Conservation (phyloP, 345 rosid species). For the Salix exigua region DNA sequence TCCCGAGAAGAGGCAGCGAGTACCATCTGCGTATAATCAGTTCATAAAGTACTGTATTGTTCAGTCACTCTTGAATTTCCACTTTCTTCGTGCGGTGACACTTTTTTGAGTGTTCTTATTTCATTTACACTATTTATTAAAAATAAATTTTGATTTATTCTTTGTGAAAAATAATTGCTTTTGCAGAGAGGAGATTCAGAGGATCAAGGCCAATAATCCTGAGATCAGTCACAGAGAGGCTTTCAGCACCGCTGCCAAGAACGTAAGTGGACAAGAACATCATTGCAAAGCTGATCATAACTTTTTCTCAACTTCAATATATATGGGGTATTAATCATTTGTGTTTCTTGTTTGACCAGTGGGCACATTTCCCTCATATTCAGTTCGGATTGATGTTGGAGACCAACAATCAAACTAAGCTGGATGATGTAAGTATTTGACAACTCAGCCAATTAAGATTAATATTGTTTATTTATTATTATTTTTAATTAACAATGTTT, state of each 20-base stretch:
- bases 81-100: not conserved
- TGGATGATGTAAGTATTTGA: slow-evolving; percentile 13
- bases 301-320: not conserved
- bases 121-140: not conserved
- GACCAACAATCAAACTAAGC: slow-evolving; percentile 60
- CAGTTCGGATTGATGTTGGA: slow-evolving; percentile 85
- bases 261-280: slow-evolving; percentile 45
- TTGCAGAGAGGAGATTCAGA: slow-evolving; percentile 90
- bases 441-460: not conserved
- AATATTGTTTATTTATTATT: not conserved
- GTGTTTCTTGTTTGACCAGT: slow-evolving; percentile 33
- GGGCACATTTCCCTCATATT: slow-evolving; percentile 97
- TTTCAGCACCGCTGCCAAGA: slow-evolving; percentile 97
- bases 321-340: slow-evolving; percentile 1
- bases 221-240: slow-evolving; percentile 98
- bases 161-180: not conserved
- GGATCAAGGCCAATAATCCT: slow-evolving; percentile 96
- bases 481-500: too few species aligned
- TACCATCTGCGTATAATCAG: slow-evolving; percentile 97
- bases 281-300: not conserved
- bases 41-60: slow-evolving; percentile 66
- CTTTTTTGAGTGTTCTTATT: not conserved
- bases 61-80: not conserved
- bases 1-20: slow-evolving; percentile 97
- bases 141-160: not conserved